A percentile compares a stretch with the other conserved stretches of the same genome.
phyloP scores from a whole-genome alignment of 805 yeast genomes.

The Zygoascus biomembranicola region DNA sequence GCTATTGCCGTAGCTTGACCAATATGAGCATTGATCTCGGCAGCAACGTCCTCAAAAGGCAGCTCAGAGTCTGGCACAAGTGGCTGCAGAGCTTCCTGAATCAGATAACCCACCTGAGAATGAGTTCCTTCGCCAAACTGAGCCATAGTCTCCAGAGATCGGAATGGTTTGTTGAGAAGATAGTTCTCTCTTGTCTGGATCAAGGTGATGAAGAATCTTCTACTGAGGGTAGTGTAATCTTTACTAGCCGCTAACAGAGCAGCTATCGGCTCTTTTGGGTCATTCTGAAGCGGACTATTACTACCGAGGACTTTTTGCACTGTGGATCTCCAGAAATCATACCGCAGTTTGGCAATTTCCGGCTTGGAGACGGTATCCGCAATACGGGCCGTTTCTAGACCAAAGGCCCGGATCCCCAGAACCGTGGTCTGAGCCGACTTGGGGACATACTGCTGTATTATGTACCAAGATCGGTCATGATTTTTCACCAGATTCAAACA shows the following conservation, averaged over 20 bases:
- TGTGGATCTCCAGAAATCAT: constrained; percentile 68
- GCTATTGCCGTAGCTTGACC: constrained; percentile 77
- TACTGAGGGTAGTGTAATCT: constrained; percentile 43
- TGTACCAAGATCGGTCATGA: constrained; percentile 54
- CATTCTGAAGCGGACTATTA: neutral
- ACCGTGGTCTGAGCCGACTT: constrained; percentile 52
- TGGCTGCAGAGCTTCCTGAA: constrained; percentile 48
- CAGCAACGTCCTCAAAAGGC: constrained; percentile 35
- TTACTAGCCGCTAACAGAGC: constrained; percentile 47
- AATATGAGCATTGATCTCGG: constrained; percentile 66
- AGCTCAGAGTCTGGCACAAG: constrained; percentile 41
- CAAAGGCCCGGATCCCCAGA: constrained; percentile 57
- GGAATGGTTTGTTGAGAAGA: constrained; percentile 39
- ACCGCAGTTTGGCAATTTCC: constrained; percentile 37
- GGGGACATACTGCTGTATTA: constrained; percentile 65
- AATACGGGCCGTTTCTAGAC: constrained; percentile 52
- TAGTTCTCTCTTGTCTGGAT: constrained; percentile 51
- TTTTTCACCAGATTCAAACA: constrained; percentile 31
- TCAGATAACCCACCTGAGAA: constrained; percentile 63
- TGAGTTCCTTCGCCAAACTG: constrained; percentile 73
- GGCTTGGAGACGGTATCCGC: constrained; percentile 33
- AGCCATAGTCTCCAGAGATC: constrained; percentile 49
- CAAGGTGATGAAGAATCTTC: constrained; percentile 49
- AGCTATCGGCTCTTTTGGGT: constrained; percentile 55
- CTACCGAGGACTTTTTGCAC: constrained; percentile 38